These are phyloP conservation scores for Phytophthora citrophthora DNA, from an alignment of 352 stramenopile genomes.

Conservation along the genomic window DNA sequence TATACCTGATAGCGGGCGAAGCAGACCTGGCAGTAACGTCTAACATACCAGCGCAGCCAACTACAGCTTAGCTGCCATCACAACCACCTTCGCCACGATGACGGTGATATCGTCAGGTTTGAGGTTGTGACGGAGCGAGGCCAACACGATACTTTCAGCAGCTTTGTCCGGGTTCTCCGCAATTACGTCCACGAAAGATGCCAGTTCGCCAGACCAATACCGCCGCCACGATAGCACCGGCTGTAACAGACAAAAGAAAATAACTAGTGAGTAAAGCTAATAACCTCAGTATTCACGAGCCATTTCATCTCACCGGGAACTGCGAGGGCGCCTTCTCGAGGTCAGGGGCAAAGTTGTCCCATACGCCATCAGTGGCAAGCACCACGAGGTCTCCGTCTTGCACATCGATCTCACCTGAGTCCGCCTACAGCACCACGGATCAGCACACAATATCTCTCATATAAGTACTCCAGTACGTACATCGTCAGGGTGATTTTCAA, in stretches of 20 bases:
- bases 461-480: conserved; percentile 37
- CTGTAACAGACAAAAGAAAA: conserved; percentile 31
- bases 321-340: conserved; percentile 53
- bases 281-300: background rate
- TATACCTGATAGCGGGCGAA: background rate
- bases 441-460: background rate
- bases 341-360: conserved; percentile 79
- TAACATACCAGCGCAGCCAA: conserved; percentile 9
- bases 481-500: conserved; percentile 78
- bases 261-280: conserved; percentile 3
- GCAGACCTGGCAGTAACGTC: conserved; percentile 11
- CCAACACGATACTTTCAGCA: conserved; percentile 68
- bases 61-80: conserved; percentile 60
- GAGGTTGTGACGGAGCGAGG: conserved; percentile 80
- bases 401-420: conserved; percentile 75
- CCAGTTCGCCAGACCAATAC: conserved; percentile 67
- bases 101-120: conserved; percentile 87
- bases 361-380: conserved; percentile 81
- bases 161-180: conserved; percentile 51
- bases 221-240: conserved; percentile 66
- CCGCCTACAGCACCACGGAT: conserved; percentile 46
- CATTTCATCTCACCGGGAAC: conserved; percentile 53
- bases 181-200: conserved; percentile 66
- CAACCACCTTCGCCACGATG: conserved; percentile 74
- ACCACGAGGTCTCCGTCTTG: conserved; percentile 80